A percentile compares a stretch with the other conserved stretches of the same genome.
Evolutionary conservation across 208 protist genomes (phyloP).

Genomic region (Acanthamoeba triangularis): DNA sequence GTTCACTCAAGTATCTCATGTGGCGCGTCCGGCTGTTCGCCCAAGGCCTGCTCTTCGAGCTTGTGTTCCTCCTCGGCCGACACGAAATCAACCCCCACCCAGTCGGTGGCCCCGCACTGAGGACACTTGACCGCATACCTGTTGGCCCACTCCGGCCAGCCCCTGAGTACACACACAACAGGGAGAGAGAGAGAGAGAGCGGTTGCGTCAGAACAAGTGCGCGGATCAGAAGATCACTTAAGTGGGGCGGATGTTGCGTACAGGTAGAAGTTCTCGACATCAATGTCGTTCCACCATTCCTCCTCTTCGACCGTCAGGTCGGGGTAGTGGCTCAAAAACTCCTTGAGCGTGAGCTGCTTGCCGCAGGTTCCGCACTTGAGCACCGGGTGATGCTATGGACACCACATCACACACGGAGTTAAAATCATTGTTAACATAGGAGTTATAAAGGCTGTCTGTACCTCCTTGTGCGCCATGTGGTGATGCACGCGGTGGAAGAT

Average conservation of each 20-base stretch:
- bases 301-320: background rate
- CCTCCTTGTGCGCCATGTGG: constrained; percentile 38
- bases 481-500: constrained; percentile 22
- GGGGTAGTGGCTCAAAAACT: background rate
- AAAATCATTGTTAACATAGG: background rate
- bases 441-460: background rate
- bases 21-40: background rate
- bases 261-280: constrained; percentile 50
- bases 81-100: constrained; percentile 4
- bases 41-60: constrained; percentile 12
- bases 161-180: background rate
- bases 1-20: background rate
- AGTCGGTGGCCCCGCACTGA: constrained; percentile 8
- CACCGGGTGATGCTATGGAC: background rate
- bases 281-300: constrained; percentile 10
- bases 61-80: background rate
- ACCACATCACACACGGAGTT: background rate
- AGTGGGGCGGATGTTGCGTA: background rate
- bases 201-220: background rate
- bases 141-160: constrained; percentile 37
- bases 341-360: constrained; percentile 29
- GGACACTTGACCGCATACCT: constrained; percentile 19
- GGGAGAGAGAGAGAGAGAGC: too few relatives aligned
- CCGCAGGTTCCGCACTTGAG: constrained; percentile 32
- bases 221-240: too few relatives aligned